A percentile compares a stretch with the other conserved stretches of the same genome.
Conservation (phyloP, 116 monocot species). For the Posidonia oceanica region DNA sequence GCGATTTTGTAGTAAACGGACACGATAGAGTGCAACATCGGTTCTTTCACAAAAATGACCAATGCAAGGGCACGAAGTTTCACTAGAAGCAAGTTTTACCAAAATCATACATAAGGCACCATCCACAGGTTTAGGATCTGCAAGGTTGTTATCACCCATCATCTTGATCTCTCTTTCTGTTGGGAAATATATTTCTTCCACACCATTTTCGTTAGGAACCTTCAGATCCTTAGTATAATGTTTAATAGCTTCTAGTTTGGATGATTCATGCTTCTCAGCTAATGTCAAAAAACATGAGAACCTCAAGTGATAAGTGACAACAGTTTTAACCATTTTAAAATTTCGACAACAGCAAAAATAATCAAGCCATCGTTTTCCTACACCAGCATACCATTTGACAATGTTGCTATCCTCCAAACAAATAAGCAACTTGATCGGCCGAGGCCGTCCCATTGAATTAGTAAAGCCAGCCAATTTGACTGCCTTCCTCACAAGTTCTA, state of each 20-base stretch:
- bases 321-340: constrained; percentile 76
- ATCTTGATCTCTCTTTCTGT: constrained; percentile 85
- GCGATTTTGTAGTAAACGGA: constrained; percentile 83
- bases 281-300: constrained; percentile 91
- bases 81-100: constrained; percentile 48
- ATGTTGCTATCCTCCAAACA: constrained; percentile 86
- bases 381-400: constrained; percentile 92
- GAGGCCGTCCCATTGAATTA: constrained; percentile 83
- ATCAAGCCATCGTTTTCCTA: constrained; percentile 78
- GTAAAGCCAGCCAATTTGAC: constrained; percentile 80
- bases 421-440: constrained; percentile 78
- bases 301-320: constrained; percentile 82
- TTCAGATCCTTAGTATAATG: constrained; percentile 92
- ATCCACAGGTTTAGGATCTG: constrained; percentile 86
- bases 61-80: constrained; percentile 31
- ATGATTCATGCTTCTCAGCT: constrained; percentile 87
- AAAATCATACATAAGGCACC: constrained; percentile 60
- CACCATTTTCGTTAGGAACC: constrained; percentile 29
- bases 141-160: constrained; percentile 69
- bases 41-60: constrained; percentile 70
- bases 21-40: constrained; percentile 57
- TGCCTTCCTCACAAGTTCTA: constrained; percentile 61
- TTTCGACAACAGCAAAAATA: constrained; percentile 91
- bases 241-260: constrained; percentile 65
- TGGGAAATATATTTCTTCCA: constrained; percentile 43